Evolutionary conservation across 371 early-diverging fungal species (phyloP).

Genomic region (Mortierella sp.): DNA sequence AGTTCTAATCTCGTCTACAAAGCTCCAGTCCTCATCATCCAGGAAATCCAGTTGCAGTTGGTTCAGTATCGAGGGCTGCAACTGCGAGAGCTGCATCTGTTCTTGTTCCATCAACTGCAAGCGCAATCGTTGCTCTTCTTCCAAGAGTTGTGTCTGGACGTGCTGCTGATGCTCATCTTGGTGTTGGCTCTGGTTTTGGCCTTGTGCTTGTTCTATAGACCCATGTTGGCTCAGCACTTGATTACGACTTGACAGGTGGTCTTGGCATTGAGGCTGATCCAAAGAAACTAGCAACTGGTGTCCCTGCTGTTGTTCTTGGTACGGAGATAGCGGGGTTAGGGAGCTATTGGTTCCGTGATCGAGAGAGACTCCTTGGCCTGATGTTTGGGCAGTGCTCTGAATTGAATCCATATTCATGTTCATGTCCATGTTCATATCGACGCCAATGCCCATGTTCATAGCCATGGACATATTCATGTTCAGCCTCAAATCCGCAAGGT

Average conservation of each 20-base stretch:
- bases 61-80: conserved; percentile 32
- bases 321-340: background rate
- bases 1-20: conserved; percentile 41
- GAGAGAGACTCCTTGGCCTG: background rate
- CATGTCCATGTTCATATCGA: conserved; percentile 8
- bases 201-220: conserved; percentile 2
- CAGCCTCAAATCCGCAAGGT: conserved; percentile 27
- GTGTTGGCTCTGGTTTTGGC: conserved; percentile 11
- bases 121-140: conserved; percentile 33
- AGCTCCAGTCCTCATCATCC: conserved; percentile 47
- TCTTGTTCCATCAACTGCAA: conserved; percentile 45
- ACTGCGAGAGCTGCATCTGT: conserved; percentile 41
- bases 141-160: conserved; percentile 8
- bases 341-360: background rate
- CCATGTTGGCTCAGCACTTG: background rate
- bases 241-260: background rate
- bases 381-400: background rate
- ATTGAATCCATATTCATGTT: background rate
- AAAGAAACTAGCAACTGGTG: background rate
- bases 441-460: conserved; percentile 19
- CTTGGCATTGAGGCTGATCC: background rate
- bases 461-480: conserved; percentile 33
- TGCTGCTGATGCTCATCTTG: conserved; percentile 5
- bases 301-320: conserved; percentile 8
- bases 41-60: conserved; percentile 44